Conservation (phyloP, 305 asterid species). For the Solanum hybrid region DNA sequence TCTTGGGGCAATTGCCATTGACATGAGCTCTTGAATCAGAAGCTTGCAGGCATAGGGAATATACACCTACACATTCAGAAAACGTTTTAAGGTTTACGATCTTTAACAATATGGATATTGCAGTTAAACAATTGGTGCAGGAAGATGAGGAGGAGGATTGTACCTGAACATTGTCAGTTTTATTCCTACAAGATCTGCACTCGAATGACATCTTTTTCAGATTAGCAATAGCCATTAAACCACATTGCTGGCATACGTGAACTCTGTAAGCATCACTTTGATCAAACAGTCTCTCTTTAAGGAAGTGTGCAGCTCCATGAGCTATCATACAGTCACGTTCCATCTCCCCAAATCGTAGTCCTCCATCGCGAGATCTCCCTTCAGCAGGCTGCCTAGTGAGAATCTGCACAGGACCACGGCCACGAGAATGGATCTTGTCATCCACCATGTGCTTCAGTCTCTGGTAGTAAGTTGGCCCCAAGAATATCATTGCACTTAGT, state of each 20-base stretch:
- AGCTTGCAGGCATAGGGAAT: conserved; percentile 65
- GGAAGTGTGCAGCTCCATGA: conserved; percentile 22
- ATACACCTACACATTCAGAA: conserved; percentile 18
- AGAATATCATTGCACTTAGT: conserved; percentile 10
- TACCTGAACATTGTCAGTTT: conserved; percentile 26
- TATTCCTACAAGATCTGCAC: conserved; percentile 20
- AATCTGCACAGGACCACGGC: conserved; percentile 20
- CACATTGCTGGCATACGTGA: conserved; percentile 22
- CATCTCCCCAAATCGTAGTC: conserved; percentile 22
- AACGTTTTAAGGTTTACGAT: background rate
- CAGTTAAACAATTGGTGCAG: background rate
- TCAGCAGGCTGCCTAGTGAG: conserved; percentile 26
- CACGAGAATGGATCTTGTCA: conserved; percentile 24
- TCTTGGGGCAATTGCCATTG: conserved; percentile 58
- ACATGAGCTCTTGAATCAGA: conserved; percentile 56
- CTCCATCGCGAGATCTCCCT: conserved; percentile 22
- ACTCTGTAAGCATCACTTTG: conserved; percentile 24
- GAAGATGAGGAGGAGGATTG: background rate
- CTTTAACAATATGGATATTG: background rate
- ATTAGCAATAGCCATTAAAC: conserved; percentile 15
- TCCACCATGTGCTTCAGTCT: conserved; percentile 27
- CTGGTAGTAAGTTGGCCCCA: conserved; percentile 28
- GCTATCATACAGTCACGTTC: conserved; percentile 27
- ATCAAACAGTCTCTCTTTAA: conserved; percentile 19
- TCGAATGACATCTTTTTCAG: conserved; percentile 19